Conservation (phyloP, 177 flowering plant species). For the Vitis hybrid region DNA sequence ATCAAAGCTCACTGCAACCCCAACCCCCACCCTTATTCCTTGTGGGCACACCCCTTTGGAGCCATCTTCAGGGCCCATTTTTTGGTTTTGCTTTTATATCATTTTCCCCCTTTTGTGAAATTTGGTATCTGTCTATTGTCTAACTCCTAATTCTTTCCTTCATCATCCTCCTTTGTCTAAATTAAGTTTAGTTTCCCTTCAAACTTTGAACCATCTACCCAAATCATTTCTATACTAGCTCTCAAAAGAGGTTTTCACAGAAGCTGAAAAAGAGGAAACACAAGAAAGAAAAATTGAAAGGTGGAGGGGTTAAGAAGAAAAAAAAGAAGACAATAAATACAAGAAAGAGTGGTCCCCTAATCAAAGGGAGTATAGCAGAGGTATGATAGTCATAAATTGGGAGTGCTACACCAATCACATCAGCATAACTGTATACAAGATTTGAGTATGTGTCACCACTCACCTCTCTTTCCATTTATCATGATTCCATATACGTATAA, state of each 20-base stretch:
- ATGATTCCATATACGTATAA: constrained; percentile 2
- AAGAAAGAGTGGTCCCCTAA: no score
- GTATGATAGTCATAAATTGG: not conserved
- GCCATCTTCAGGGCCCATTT: constrained; percentile 12
- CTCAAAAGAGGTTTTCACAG: no score
- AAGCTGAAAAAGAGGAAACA: constrained; percentile 3
- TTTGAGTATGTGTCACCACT: not conserved
- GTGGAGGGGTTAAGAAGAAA: no score
- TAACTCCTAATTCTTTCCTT: no score
- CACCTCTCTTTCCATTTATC: no score
- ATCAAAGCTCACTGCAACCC: constrained; percentile 15
- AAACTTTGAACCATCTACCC: no score
- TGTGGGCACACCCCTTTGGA: constrained; percentile 17
- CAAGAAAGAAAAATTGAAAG: no score
- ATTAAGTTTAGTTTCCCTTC: no score
- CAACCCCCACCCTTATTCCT: constrained; percentile 4
- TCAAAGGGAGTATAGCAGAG: not conserved
- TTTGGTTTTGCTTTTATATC: not conserved
- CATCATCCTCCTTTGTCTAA: no score
- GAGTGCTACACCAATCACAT: not conserved
- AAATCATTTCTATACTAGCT: no score
- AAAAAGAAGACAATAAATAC: no score
- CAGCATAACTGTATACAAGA: not conserved
- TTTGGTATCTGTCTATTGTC: no score
- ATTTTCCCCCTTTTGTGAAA: not conserved